These are phyloP conservation scores for Symbiodinium pilosum DNA, from an alignment of 73 alveolate species.

Conservation along the genomic window DNA sequence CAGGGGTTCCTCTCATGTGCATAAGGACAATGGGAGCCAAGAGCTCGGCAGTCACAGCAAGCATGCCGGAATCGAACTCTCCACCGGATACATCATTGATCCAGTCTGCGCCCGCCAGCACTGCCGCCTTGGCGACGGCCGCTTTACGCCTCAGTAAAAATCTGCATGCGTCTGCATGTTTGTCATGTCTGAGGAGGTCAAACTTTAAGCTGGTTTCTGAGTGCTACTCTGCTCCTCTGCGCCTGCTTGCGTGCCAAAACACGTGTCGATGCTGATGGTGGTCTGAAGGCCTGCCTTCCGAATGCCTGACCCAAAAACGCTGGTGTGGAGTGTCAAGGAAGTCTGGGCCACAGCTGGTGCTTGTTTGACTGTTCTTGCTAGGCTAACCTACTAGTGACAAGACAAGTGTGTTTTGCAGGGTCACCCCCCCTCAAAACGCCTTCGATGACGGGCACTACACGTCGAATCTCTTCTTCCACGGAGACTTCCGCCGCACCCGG, in stretches of 20 bases:
- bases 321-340: too few species aligned
- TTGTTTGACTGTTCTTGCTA: too few species aligned
- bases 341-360: too few species aligned
- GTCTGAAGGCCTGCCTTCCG: conserved; percentile 47
- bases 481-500: conserved; percentile 83
- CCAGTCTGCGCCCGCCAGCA: conserved; percentile 83
- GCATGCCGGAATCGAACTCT: conserved; percentile 33
- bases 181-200: too few species aligned
- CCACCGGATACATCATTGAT: conserved; percentile 61
- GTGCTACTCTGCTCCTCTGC: conserved; percentile 7
- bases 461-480: conserved; percentile 67
- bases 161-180: too few species aligned
- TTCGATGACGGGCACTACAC: conserved; percentile 53
- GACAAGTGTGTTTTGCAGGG: too few species aligned
- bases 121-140: conserved; percentile 43
- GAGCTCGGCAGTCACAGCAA: conserved; percentile 26
- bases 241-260: background rate
- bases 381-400: too few species aligned
- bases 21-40: conserved; percentile 68
- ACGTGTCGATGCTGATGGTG: conserved; percentile 70
- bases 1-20: conserved; percentile 88
- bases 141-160: conserved; percentile 27
- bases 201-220: too few species aligned
- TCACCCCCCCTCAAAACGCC: background rate
- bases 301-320: background rate